Evolutionary conservation across 1,284 basidiomycete genomes (phyloP), one percentile per base, ranked within the genome.

Genomic region (Xerocomus nothofagi): DNA sequence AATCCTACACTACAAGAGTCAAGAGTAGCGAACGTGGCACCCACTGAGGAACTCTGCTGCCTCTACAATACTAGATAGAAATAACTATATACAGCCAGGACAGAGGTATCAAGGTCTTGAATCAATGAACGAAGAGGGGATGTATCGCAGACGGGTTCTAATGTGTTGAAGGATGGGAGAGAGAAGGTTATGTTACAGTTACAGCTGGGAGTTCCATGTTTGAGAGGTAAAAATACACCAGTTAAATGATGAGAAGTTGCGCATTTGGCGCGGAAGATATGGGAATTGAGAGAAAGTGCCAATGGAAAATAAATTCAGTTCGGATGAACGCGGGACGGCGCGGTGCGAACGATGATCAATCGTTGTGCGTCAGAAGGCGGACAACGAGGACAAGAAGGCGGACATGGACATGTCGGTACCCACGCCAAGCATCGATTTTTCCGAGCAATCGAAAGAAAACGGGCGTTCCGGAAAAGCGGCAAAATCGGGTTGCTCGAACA

Each of bases 11-110:
- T 17, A 33, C 24, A 50, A 26, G 17, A n/a, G n/a, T n/a, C n/a
- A 23, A 38, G 14, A 27, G 42, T 30, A 29, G 26, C 33, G 32
- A 18, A 31, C 26, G 49, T 45, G 56, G 51, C 39, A 37, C 38
- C n/a, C 24, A 15, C 14, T 20, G 37, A 15, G n/a, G 24, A 14
- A 47, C 23, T n/a, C 37, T 23, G 33, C 37, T 23, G 33, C 14
- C 24, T 56, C 60, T 66, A 65, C 36, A 38, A 36, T 39, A 37
- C 57, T 62, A 62, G 53, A 67, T 61, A 66, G 14, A 42, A 58
- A 68, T 66, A 65, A 65, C 65, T 65, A 68, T 65, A 63, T 68
- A 65, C 63, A 64, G 11, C 46, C 46, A 51, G 55, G 34, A 46
- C 20, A 12, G 15, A 39, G 34, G 40, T 54, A 61, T 49, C 47